Percentiles rank a stretch among this genome's conserved stretches.
phyloP scores from a whole-genome alignment of 73 alveolate genomes.

The Uronychia binucleata region DNA sequence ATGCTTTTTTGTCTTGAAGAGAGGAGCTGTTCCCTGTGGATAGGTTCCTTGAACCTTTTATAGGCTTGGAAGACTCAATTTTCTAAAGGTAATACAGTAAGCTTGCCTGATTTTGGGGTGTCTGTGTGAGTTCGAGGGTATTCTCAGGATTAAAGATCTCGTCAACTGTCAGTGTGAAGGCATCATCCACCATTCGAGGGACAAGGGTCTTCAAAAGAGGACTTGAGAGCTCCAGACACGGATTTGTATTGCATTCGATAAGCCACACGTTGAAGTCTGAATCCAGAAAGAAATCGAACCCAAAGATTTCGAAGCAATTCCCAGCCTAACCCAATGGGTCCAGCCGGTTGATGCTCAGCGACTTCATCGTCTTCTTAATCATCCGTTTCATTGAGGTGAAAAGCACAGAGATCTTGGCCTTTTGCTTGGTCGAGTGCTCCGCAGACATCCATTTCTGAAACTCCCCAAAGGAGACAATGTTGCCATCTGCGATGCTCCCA shows the following conservation, averaged over 20 bases:
- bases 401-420: not conserved
- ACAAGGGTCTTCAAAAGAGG: slow-evolving; percentile 14
- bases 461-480: slow-evolving; percentile 8
- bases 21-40: too few species aligned
- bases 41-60: too few species aligned
- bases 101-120: too few species aligned
- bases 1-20: too few species aligned
- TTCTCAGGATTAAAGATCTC: slow-evolving; percentile 19
- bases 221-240: slow-evolving; percentile 36
- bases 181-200: slow-evolving; percentile 67
- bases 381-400: not conserved
- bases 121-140: too few species aligned
- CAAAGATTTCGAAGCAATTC: slow-evolving; percentile 22
- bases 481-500: slow-evolving; percentile 89
- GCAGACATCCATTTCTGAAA: not conserved
- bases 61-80: too few species aligned
- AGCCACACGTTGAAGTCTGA: slow-evolving; percentile 6
- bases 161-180: slow-evolving; percentile 62
- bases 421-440: not conserved
- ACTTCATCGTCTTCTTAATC: not conserved
- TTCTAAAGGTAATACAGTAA: too few species aligned
- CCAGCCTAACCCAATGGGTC: not conserved
- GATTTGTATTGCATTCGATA: slow-evolving; percentile 40
- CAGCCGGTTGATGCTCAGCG: not conserved
- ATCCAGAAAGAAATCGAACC: slow-evolving; percentile 38